Base-by-base conservation (phyloP, 495 filamentous ascomycete species). In the Pseudoneurospora amorphoporcata region DNA sequence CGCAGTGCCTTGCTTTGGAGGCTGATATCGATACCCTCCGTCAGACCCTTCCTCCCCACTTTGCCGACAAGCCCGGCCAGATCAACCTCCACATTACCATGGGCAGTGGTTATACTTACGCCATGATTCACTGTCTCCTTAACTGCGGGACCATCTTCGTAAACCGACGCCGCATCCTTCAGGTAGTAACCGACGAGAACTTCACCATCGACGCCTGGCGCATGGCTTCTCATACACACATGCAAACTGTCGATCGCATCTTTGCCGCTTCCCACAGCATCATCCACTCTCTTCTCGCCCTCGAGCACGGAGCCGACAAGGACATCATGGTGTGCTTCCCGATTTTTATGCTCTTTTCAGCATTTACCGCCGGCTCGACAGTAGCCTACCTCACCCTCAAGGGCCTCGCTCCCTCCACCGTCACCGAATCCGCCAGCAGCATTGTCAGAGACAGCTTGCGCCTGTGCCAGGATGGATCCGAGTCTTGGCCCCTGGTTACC, bases 41-140 rank as follows among this genome's bases (percentile, higher is more conserved):
- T 6, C 81, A 76, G 69, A 81, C 83, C 8, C 74, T 86, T 42
- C 84, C 84, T 1, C 77, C 80, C 77, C 84, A 86, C 73, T 84
- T 83, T 35, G 81, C 84, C 74, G 84, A 86, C 74, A 86, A 86
- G 74, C 80, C 82, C 3, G 81, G 80, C 37, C 84, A 86, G 71
- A 83, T 86, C 76, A 86, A 82, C 69, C 79, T 86, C 14, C 84
- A 86, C 73, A 86, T 86, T 68, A 86, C 84, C 16, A 86, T 86
- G 84, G 84, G 84, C 16, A 85, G 84, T 71, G 84, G 84, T 45
- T 83, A 81, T 73, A 86, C 83, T 3, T 86, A 84, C 70, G 84
- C 84, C 69, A 84, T 86, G 83, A 80, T 86, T 45, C 84, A 86
- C 75, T 84, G 79, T 41, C 82, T 86, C 65, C 78, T 86, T 23